These are phyloP conservation scores for Leonotis leonurus DNA, from an alignment of 257 asterid species.

Conservation along the genomic window DNA sequence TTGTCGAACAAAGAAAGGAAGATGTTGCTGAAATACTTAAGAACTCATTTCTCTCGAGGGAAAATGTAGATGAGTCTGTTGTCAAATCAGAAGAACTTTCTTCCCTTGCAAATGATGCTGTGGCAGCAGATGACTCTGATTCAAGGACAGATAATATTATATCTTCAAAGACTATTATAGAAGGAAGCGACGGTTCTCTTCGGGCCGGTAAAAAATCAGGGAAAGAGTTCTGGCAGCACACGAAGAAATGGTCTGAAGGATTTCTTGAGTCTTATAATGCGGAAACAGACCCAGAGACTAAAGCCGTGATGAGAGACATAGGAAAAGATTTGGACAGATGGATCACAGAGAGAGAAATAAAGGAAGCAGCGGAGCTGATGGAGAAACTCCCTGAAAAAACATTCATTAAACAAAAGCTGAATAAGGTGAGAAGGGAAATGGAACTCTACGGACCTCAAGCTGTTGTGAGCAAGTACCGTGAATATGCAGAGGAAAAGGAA, in stretches of 20 bases:
- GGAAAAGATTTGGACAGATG: slow-evolving; percentile 96
- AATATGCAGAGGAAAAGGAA: slow-evolving; percentile 74
- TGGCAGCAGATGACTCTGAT: slow-evolving; percentile 19
- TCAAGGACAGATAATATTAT: slow-evolving; percentile 20
- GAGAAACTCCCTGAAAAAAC: slow-evolving; percentile 72
- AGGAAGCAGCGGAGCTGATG: slow-evolving; percentile 77
- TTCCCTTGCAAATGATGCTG: slow-evolving; percentile 21
- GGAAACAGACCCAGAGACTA: slow-evolving; percentile 77
- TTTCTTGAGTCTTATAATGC: slow-evolving; percentile 74
- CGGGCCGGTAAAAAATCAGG: slow-evolving; percentile 74
- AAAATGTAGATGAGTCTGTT: slow-evolving; percentile 15
- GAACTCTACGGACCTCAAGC: slow-evolving; percentile 90
- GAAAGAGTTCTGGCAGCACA: slow-evolving; percentile 90
- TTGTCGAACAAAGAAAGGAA: slow-evolving; percentile 36
- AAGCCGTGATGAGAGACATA: slow-evolving; percentile 63
- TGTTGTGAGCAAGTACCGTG: slow-evolving; percentile 90
- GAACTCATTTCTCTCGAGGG: slow-evolving; percentile 30
- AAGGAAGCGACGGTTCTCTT: slow-evolving; percentile 84
- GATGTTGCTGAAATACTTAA: slow-evolving; percentile 32
- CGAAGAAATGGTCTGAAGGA: slow-evolving; percentile 92
- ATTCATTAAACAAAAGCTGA: slow-evolving; percentile 56
- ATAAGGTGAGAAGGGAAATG: slow-evolving; percentile 85
- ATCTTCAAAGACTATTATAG: slow-evolving; percentile 62
- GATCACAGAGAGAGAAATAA: slow-evolving; percentile 88
- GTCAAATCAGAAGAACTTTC: slow-evolving; percentile 36